Evolutionary conservation across 2,329 filamentous ascomycete species (phyloP).

Genomic region (Botrytis fragariae): DNA sequence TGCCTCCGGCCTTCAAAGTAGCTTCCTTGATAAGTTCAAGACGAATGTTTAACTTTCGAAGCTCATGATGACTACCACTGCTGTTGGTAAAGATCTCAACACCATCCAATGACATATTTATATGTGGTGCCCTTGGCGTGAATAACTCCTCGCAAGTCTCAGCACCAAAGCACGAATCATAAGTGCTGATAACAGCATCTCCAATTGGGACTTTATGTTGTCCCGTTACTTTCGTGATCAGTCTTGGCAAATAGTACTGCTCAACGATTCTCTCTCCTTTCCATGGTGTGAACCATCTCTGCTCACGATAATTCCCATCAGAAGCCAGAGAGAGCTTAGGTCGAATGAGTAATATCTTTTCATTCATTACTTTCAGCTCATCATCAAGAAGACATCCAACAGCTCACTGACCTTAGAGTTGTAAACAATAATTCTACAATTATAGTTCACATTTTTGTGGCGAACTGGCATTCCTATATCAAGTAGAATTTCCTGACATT

Average conservation of each 20-base stretch:
- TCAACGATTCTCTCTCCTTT: conserved; percentile 56
- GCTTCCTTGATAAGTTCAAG: conserved; percentile 65
- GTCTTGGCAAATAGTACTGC: conserved; percentile 61
- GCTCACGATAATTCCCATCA: conserved; percentile 65
- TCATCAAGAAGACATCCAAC: background rate
- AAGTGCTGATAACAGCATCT: conserved; percentile 51
- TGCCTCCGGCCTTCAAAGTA: conserved; percentile 59
- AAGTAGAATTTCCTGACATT: conserved; percentile 63
- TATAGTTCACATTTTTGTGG: conserved; percentile 58
- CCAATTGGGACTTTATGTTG: conserved; percentile 55
- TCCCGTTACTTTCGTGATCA: conserved; percentile 50
- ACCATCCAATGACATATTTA: conserved; percentile 63
- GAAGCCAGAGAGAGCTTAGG: conserved; percentile 71
- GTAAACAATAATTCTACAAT: conserved; percentile 61
- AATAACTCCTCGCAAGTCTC: conserved; percentile 71
- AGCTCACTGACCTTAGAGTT: conserved; percentile 45
- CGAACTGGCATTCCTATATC: conserved; percentile 62
- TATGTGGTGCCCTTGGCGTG: conserved; percentile 46
- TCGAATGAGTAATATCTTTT: conserved; percentile 66
- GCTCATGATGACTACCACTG: conserved; percentile 64
- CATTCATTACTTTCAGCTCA: background rate
- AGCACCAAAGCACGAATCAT: conserved; percentile 60
- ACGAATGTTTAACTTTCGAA: conserved; percentile 63
- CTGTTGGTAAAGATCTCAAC: conserved; percentile 72
- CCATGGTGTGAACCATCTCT: conserved; percentile 63